Evolutionary conservation across 2,329 filamentous ascomycete genomes (phyloP), one percentile per base, ranked within the genome.

Genomic region (Pestalotiopsis sp.): DNA sequence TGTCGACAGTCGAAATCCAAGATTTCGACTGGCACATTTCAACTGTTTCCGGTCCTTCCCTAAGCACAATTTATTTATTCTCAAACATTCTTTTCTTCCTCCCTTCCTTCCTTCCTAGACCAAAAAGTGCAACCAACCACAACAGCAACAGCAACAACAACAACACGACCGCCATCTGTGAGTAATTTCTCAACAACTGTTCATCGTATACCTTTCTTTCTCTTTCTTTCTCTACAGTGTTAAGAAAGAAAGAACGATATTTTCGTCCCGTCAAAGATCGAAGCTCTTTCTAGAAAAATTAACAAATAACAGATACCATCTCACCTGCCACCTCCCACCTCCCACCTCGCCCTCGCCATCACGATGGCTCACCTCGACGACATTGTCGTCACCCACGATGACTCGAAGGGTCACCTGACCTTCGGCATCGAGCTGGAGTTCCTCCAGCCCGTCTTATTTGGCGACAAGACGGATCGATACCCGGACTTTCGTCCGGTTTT

Each of bases 121-220:
- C 31, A 36, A 36, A 36, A 36, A 36, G 31, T 36, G 31, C 31
- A 36, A 9, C 7, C 31, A 36, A 36, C 31, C 31, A 36, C 31
- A 36, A 23, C 23, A n/a, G n/a, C n/a, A n/a, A n/a, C n/a, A n/a
- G n/a, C 31, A 36, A 36, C 31, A 6, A 36, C 31, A 36, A 36
- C 7, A 36, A 9, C 31, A 36, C 31, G 9, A 36, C 31, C 31
- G 31, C 31, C 31, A 36, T 36, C 31, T 6, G 31, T 36, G 31
- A 36, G 31, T 36, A 36, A 36, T 9, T 36, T 36, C 31, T 12
- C 72, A 79, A 4, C 71, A 76, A 61, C 84, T 84, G 0, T 85
- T 86, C 78, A 86, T 86, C 71, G 81, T 78, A 1, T 86, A 84
- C 69, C 79, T 82, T 1, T 79, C 84, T 0, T 86, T 84, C 73